Conservation (phyloP, 305 asterid species). For the Fraxinus ornus region DNA sequence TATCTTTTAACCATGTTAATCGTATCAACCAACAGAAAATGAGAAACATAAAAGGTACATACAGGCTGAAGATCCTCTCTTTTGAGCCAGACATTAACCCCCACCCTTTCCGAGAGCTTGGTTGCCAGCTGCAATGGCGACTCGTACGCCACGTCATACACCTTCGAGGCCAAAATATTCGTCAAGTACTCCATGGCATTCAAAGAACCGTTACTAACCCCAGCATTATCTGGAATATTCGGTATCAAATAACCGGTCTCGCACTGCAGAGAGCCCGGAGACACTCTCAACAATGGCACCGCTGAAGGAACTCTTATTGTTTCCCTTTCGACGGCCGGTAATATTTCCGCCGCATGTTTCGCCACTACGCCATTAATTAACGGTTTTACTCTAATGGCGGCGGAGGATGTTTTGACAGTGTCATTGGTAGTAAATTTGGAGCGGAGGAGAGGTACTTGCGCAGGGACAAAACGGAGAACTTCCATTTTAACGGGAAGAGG, state of each 20-base stretch:
- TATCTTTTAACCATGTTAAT: not conserved
- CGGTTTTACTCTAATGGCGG: conserved; percentile 19
- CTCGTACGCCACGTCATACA: conserved; percentile 81
- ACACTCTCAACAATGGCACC: conserved; percentile 41
- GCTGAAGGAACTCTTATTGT: conserved; percentile 15
- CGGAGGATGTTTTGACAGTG: conserved; percentile 22
- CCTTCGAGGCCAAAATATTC: conserved; percentile 74
- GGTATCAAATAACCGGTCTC: conserved; percentile 58
- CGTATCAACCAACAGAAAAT: not conserved
- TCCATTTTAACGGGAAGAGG: conserved; percentile 36
- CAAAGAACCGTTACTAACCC: conserved; percentile 29
- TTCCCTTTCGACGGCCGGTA: conserved; percentile 23
- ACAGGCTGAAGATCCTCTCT: conserved; percentile 92
- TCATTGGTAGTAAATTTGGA: conserved; percentile 32
- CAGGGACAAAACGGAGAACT: conserved; percentile 40
- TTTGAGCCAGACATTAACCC: conserved; percentile 75
- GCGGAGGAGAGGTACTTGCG: conserved; percentile 33
- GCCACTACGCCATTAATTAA: conserved; percentile 32
- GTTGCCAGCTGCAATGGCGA: conserved; percentile 76
- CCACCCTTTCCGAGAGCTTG: conserved; percentile 65
- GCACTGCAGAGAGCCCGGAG: conserved; percentile 63
- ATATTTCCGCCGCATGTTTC: conserved; percentile 30
- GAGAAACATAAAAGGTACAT: conserved; percentile 22
- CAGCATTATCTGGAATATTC: conserved; percentile 31
- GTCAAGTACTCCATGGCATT: conserved; percentile 70